Base-by-base conservation (phyloP, 345 rosid genomes). In the Syzygium oleosum region DNA sequence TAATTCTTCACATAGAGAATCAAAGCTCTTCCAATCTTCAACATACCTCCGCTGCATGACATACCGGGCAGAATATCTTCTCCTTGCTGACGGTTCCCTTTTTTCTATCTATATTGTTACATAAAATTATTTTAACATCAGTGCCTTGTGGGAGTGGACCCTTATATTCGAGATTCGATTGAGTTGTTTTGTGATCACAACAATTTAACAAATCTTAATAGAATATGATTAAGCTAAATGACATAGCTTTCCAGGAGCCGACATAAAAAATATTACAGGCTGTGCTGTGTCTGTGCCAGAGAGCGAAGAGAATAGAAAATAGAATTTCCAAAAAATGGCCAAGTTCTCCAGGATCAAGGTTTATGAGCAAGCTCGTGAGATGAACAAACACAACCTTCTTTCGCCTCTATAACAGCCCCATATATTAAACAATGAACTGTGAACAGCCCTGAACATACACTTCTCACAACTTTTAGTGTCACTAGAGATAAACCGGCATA, bases 61-160 rank as follows among this genome's bases (percentile, higher is more conserved):
- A 86, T 91, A 96, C 59, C 87, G 94, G 77, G 94, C 90, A 86
- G 97, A 94, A 88, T 92, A 92, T 87, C 94, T 92, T 93, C 91
- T 93, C 88, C 91, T 90, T 65, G 88, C 90, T 54, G 91, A 87
- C 89, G 93, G 88, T 73, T 90, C 92, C 87, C 84, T 87, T 25
- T 84, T 89, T 78, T 89, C 92, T 77, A 87, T 86, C 96, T 96
- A 34, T 27, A 73, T 73, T 73, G 25, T 91, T 61, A 90, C 87
- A 89, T 51, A 86, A 51, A 61, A 59, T 52, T 22, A 46, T 4
- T 4, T 53, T 84, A 46, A 23, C 49, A 19, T 6, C 83, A 19
- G 83, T 38, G 79, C 79, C 46, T 31, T 68, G 43, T 17, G 49
- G 80, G 49, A 73, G 27, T 38, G 49, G 38, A 73, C 83, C 49